phyloP scores from a whole-genome alignment of 202 grass and related monocot genomes.

The Musa balbisiana region DNA sequence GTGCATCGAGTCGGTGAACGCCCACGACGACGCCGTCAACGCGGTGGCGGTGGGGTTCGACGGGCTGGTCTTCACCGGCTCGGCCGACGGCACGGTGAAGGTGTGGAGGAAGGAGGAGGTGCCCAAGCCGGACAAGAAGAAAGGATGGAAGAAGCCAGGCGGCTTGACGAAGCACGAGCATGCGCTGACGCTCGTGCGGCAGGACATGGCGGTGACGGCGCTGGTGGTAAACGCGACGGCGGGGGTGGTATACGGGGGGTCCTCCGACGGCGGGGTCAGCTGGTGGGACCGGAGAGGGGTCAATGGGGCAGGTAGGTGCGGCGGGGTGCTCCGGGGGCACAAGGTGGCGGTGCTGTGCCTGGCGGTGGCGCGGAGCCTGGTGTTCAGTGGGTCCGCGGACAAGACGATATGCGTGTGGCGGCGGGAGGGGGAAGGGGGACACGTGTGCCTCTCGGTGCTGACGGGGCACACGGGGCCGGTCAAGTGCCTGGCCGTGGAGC shows the following conservation, averaged over 20 bases:
- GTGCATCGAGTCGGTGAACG: constrained; percentile 23
- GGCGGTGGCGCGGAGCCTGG: constrained; percentile 15
- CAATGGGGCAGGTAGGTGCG: background rate
- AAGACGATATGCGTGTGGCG: constrained; percentile 32
- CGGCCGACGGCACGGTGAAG: constrained; percentile 32
- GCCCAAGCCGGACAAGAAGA: constrained; percentile 2
- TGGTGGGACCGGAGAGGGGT: constrained; percentile 13
- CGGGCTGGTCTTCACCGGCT: constrained; percentile 26
- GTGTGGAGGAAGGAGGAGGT: constrained; percentile 23
- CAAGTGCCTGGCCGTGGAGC: constrained; percentile 22
- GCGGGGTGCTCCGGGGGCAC: constrained; percentile 26
- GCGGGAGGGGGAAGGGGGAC: background rate
- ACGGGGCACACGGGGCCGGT: constrained; percentile 25
- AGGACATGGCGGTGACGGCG: constrained; percentile 18
- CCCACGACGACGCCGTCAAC: constrained; percentile 28
- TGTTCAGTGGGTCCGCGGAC: constrained; percentile 34
- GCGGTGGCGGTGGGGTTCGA: constrained; percentile 17
- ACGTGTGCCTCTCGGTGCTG: constrained; percentile 22
- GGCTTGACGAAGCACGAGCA: constrained; percentile 7
- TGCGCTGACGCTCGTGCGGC: constrained; percentile 2
- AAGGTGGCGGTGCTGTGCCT: constrained; percentile 27
- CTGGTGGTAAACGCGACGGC: constrained; percentile 6
- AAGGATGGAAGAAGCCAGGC: background rate
- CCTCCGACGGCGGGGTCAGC: constrained; percentile 25
- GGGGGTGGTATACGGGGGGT: constrained; percentile 24